Conservation (phyloP, 148 eudicot genomes). For the Vaccinium vitisidaea region DNA sequence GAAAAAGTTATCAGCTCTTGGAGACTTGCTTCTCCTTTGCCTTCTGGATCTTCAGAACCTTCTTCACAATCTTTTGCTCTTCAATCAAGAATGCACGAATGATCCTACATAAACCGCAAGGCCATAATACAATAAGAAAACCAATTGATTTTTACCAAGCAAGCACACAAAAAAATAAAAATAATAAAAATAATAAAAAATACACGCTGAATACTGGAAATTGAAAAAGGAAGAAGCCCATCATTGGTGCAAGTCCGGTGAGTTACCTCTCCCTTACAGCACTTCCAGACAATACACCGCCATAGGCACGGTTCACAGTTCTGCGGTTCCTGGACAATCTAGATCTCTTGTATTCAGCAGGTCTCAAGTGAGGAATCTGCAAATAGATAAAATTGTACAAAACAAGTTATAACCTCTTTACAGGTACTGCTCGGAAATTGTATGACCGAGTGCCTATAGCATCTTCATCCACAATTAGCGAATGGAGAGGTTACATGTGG, state of each 20-base stretch:
- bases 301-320: constrained; percentile 50
- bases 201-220: background rate
- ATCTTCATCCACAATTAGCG: background rate
- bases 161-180: background rate
- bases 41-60: constrained; percentile 40
- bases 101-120: constrained; percentile 17
- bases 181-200: too few species aligned
- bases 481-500: background rate
- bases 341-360: constrained; percentile 49
- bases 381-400: background rate
- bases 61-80: constrained; percentile 43
- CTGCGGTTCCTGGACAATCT: constrained; percentile 47
- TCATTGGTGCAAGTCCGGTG: background rate
- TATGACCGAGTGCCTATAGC: background rate
- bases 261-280: constrained; percentile 53
- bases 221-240: background rate
- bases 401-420: background rate
- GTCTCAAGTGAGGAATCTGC: constrained; percentile 52
- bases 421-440: background rate
- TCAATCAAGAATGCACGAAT: constrained; percentile 41
- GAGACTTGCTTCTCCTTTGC: constrained; percentile 35
- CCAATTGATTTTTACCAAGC: background rate
- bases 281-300: constrained; percentile 47
- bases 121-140: background rate
- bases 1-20: constrained; percentile 21